Conservation (phyloP, 805 yeast genomes). For the Lipomyces chichibuensis region DNA sequence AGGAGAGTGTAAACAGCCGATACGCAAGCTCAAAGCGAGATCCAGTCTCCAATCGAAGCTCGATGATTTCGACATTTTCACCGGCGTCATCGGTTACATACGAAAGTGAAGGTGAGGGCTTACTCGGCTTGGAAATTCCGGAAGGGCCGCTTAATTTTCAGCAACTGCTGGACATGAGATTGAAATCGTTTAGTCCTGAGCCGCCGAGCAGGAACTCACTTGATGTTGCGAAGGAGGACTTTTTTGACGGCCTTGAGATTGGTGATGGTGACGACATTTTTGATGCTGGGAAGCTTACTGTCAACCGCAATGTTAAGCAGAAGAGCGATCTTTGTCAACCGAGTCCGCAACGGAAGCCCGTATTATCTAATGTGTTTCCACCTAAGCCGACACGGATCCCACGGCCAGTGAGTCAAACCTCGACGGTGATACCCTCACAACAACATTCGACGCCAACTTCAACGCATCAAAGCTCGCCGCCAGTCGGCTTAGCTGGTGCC, state of each 20-base stretch:
- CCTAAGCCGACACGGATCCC: constrained; percentile 33
- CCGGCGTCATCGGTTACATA: constrained; percentile 32
- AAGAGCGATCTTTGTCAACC: neutral
- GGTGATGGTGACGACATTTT: constrained; percentile 25
- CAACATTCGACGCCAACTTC: constrained; percentile 1
- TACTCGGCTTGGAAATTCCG: constrained; percentile 29
- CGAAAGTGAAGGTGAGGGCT: constrained; percentile 34
- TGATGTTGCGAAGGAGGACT: constrained; percentile 20
- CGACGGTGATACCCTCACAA: constrained; percentile 5
- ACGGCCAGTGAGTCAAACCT: constrained; percentile 29
- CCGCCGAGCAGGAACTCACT: constrained; percentile 5
- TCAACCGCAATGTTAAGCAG: constrained; percentile 22
- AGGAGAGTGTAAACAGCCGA: constrained; percentile 29
- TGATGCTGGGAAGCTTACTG: constrained; percentile 23
- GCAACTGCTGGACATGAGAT: constrained; percentile 23
- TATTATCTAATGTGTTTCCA: constrained; percentile 9
- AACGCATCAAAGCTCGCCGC: neutral
- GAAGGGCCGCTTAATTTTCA: constrained; percentile 30
- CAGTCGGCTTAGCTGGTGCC: constrained; percentile 5
- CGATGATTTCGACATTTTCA: constrained; percentile 31
- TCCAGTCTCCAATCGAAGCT: constrained; percentile 30
- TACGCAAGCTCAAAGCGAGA: constrained; percentile 21
- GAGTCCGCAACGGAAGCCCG: constrained; percentile 6
- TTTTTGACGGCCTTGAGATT: constrained; percentile 33
- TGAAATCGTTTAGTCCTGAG: constrained; percentile 6